phyloP scores from a whole-genome alignment of 164 flowering plant genomes.

The Piper longum region DNA sequence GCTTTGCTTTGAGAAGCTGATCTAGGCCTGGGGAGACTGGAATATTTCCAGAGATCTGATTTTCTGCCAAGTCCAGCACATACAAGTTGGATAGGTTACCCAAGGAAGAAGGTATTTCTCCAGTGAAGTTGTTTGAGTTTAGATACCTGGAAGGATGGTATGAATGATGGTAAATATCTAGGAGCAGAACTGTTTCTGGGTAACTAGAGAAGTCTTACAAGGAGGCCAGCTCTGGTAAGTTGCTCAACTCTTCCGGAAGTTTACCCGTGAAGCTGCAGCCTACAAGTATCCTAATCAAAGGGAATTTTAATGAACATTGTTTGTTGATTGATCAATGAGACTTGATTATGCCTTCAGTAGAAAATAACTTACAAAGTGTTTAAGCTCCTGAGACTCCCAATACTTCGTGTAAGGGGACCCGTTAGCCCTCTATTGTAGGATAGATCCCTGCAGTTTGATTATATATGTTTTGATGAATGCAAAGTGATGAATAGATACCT shows the following conservation, averaged over 20 bases:
- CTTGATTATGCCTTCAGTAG: too few relatives aligned
- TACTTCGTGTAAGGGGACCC: slow-evolving; percentile 47
- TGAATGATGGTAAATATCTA: background rate
- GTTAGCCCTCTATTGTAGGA: slow-evolving; percentile 63
- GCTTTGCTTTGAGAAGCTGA: slow-evolving; percentile 57
- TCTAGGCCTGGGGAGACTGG: slow-evolving; percentile 90
- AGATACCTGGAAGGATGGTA: slow-evolving; percentile 45
- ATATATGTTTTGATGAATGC: too few relatives aligned
- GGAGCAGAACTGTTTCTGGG: background rate
- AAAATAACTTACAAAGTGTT: slow-evolving; percentile 45
- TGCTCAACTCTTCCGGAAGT: slow-evolving; percentile 69
- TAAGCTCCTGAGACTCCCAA: slow-evolving; percentile 53
- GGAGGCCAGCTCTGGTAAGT: slow-evolving; percentile 50
- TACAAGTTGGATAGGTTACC: slow-evolving; percentile 68
- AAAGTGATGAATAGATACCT: too few relatives aligned
- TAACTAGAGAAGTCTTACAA: slow-evolving; percentile 33
- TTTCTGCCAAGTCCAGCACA: slow-evolving; percentile 90
- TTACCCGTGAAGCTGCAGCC: slow-evolving; percentile 72
- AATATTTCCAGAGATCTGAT: slow-evolving; percentile 57
- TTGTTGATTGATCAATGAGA: background rate
- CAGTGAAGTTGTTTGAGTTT: slow-evolving; percentile 72
- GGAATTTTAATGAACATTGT: background rate
- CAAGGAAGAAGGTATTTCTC: slow-evolving; percentile 60
- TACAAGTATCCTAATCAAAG: slow-evolving; percentile 46
- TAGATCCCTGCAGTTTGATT: slow-evolving; percentile 45